Base-by-base conservation (phyloP, 2,329 filamentous ascomycete genomes). In the Apiospora malaysiana region DNA sequence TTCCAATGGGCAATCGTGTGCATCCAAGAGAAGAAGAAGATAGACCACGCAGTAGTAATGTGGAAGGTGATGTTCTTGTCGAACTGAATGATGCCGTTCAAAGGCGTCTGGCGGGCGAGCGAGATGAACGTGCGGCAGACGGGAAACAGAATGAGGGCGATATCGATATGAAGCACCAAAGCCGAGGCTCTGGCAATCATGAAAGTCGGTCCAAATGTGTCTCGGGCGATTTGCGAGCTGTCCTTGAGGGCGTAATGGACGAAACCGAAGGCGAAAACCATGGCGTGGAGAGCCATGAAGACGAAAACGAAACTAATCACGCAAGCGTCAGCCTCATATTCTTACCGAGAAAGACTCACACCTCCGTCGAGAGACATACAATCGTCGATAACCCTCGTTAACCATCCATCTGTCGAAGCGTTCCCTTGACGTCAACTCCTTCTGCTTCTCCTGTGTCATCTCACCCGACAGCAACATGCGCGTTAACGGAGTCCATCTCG, bases 1-100 rank as follows among this genome's bases (percentile, higher is more conserved):
- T 93, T 93, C 92, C 93, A 95, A 82, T 96, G 93, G 42, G 93
- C 92, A 77, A 95, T 90, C 23, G 92, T 95, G 82, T 96, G 94
- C 0, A 95, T 88, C 91, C 92, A 94, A 16, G 93, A 93, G 81
- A 93, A 97, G 83, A 95, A 94, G 75, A 96, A 91, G 77, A 97
- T 94, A 32, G 93, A 94, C 93, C 93, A 96, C 7, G 92, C 93
- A 37, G 93, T 93, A 67, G 88, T 90, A 83, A 94, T 95, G 84
- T 96, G 93, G 82, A 96, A 95, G 63, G 92, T 93, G 80, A 95
- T 94, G 83, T 95, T 94, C 86, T 94, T 95, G 84, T 94, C 93
- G 81, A 96, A 94, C 76, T 94, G 93, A 75, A 97, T 92, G 78
- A 96, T 93, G 75, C 93, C 93, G 81, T 95, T 95, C 70, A 96